phyloP scores from a whole-genome alignment of 2,329 filamentous ascomycete genomes.

The Colletotrichum australisinense region DNA sequence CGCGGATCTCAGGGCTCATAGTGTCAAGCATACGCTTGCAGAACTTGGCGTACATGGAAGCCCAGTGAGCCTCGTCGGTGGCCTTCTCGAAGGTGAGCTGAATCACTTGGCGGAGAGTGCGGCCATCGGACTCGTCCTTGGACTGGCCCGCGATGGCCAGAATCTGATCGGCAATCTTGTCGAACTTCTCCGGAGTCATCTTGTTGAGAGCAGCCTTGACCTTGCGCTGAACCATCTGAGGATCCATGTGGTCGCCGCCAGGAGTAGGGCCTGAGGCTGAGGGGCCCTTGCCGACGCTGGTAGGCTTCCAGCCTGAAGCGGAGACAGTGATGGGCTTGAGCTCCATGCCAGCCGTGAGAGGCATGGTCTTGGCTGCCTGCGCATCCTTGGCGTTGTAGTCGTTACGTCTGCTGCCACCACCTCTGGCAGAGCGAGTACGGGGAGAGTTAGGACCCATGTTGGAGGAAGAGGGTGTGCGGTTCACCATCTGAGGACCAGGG shows the following conservation, averaged over 20 bases:
- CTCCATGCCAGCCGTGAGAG: conserved; percentile 85
- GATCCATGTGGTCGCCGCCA: conserved; percentile 75
- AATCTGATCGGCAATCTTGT: conserved; percentile 94
- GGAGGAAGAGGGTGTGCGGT: conserved; percentile 70
- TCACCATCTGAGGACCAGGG: conserved; percentile 70
- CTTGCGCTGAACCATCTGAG: conserved; percentile 96
- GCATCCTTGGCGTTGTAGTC: conserved; percentile 70
- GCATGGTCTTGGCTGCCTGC: conserved; percentile 87
- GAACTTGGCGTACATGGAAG: conserved; percentile 98
- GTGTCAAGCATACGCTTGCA: conserved; percentile 96
- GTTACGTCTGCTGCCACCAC: conserved; percentile 70
- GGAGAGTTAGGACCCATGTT: conserved; percentile 76
- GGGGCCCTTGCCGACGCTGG: conserved; percentile 67
- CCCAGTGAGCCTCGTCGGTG: conserved; percentile 98
- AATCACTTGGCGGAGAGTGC: conserved; percentile 96
- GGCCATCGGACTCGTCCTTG: conserved; percentile 93
- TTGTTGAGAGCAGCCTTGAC: conserved; percentile 99
- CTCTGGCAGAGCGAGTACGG: conserved; percentile 71
- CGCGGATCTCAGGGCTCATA: conserved; percentile 94
- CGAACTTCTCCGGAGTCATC: conserved; percentile 99
- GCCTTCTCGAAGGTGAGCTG: conserved; percentile 99
- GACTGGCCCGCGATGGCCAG: conserved; percentile 93
- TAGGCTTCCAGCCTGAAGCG: conserved; percentile 89
- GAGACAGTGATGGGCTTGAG: conserved; percentile 83
- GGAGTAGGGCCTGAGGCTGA: conserved; percentile 48